phyloP scores from a whole-genome alignment of 1,284 basidiomycete genomes.

The Phellopilus nigrolimitatus region DNA sequence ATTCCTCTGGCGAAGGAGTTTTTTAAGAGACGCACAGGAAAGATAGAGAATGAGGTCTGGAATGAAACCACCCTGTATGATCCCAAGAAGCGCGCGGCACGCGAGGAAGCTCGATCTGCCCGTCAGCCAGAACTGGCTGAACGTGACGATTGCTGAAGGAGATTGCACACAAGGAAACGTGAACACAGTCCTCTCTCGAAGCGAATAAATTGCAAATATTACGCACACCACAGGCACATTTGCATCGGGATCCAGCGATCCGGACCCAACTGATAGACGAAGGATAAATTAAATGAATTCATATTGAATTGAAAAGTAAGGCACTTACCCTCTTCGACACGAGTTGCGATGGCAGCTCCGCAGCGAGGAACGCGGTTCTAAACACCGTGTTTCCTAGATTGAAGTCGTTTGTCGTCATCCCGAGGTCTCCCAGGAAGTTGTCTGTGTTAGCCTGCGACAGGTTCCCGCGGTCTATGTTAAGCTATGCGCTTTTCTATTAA shows the following conservation, averaged over 20 bases:
- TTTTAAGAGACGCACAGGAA: constrained; percentile 47
- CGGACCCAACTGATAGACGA: constrained; percentile 43
- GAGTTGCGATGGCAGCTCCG: constrained; percentile 69
- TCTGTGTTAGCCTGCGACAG: constrained; percentile 62
- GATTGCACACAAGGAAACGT: constrained; percentile 30
- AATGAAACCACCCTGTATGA: constrained; percentile 61
- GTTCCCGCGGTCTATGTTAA: constrained; percentile 54
- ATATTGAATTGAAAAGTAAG: not conserved
- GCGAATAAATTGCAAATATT: not conserved
- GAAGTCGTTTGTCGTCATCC: constrained; percentile 57
- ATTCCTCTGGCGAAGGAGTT: too few species aligned
- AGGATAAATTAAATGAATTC: not conserved
- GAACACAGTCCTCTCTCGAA: constrained; percentile 2
- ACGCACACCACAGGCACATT: constrained; percentile 33
- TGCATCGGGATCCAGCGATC: constrained; percentile 71
- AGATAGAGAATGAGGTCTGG: constrained; percentile 64
- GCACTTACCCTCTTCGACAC: constrained; percentile 56
- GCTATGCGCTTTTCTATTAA: not conserved
- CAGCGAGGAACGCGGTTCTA: constrained; percentile 52
- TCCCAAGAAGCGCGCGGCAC: constrained; percentile 31
- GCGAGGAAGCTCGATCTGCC: constrained; percentile 52
- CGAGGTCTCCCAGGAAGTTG: constrained; percentile 60
- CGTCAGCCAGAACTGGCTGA: constrained; percentile 60
- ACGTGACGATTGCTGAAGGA: constrained; percentile 44
- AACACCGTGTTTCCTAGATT: constrained; percentile 62